Evolutionary conservation across 2,329 filamentous ascomycete genomes (phyloP), one percentile per base, ranked within the genome.

Genomic region (Aureobasidium sp.): DNA sequence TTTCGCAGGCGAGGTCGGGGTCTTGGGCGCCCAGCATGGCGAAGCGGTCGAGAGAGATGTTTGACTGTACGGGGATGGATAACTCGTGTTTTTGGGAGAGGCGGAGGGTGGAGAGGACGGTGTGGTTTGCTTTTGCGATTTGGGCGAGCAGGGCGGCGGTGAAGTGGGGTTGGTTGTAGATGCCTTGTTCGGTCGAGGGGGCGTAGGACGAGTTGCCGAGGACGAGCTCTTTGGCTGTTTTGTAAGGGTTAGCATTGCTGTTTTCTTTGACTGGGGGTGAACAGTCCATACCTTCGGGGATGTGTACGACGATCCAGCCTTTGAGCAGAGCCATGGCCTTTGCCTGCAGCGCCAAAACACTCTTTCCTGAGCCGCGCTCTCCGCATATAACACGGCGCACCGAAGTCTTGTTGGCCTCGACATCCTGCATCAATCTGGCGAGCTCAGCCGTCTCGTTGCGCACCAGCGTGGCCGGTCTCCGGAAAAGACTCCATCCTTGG

Each of bases 401-500:
- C 15, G 80, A 83, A 74, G 82, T 76, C 74, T 84, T 83, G 29
- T 60, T 61, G 25, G 64, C 64, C 25, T 64, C 62, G 27, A 71
- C 62, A 51, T 77, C 76, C 52, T 74, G 76, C 12, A 67, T 62
- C 53, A 57, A 22, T 68, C 78, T 79, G n/a, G 84, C 82, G 69
- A 97, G 70, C 64, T 89, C 82, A 44, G 89, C 78, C n/a, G 88
- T 89, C 79, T 97, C 90, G 63, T 83, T 80, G 68, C 92, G 84
- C 65, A 96, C 78, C 71, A 99, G 78, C 60, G 88, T 84, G 62
- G 89, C 89, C 29, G 94, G 94, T 67, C 86, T 83, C 68, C 90
- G 80, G 76, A 97, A 99, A 70, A 96, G 78, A 63, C 82, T 84
- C 92, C 94, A 99, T 66, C 84, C 86, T 80, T 97, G 94, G 27